A percentile compares a stretch with the other conserved stretches of the same genome.
Evolutionary conservation across 257 asterid species (phyloP).

Genomic region (Nicotiana sylvestris): DNA sequence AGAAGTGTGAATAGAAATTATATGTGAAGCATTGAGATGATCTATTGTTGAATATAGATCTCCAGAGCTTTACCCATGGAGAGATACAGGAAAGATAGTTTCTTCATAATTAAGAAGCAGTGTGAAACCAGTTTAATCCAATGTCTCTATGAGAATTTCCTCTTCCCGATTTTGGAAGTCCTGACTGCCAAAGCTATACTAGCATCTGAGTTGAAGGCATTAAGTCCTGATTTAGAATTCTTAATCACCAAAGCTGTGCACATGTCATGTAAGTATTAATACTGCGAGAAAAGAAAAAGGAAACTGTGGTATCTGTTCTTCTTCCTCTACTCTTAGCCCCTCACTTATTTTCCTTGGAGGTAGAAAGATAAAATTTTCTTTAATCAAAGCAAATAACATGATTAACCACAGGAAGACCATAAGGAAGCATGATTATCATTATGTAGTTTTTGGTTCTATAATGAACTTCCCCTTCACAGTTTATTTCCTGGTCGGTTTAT

Average conservation of each 20-base stretch:
- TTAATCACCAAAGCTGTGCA: too few relatives aligned
- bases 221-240: neutral
- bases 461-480: neutral
- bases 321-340: neutral
- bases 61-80: neutral
- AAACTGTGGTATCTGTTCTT: neutral
- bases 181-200: neutral
- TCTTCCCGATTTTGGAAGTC: neutral
- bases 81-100: neutral
- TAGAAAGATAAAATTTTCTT: neutral
- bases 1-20: neutral
- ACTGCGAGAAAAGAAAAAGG: neutral
- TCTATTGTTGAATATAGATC: neutral
- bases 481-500: neutral
- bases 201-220: conserved; percentile 2
- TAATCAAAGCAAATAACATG: neutral
- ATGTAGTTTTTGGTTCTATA: neutral
- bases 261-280: neutral
- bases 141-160: neutral
- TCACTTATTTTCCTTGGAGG: neutral
- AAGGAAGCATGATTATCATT: neutral
- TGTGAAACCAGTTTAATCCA: neutral
- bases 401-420: neutral
- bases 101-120: neutral
- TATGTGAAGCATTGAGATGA: neutral